Percentiles rank a stretch among this genome's conserved stretches.
Conservation (phyloP, 2,329 filamentous ascomycete genomes). For the Colletotrichum zoysiae region DNA sequence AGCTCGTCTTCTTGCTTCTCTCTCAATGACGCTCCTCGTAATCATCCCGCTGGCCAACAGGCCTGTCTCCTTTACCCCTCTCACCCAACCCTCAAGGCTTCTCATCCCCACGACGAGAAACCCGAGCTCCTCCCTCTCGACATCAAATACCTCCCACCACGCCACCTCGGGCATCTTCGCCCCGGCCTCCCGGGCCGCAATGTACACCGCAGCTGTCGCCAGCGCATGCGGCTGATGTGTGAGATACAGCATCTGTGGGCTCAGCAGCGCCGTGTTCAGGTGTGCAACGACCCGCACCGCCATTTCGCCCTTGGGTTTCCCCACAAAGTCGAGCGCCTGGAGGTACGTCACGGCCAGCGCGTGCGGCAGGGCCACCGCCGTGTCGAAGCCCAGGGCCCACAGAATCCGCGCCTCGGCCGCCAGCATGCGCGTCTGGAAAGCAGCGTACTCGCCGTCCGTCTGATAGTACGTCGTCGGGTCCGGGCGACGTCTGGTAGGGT, state of each 20-base stretch:
- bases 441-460: conserved; percentile 78
- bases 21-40: conserved; percentile 68
- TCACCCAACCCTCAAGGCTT: conserved; percentile 80
- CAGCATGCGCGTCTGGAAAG: conserved; percentile 74
- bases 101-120: conserved; percentile 89
- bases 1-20: conserved; percentile 69
- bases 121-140: conserved; percentile 92
- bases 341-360: conserved; percentile 91
- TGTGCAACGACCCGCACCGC: conserved; percentile 78
- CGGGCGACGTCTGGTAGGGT: conserved; percentile 47
- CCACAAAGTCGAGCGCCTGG: conserved; percentile 83
- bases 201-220: conserved; percentile 90
- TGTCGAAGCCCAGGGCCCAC: conserved; percentile 79
- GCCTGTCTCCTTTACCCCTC: conserved; percentile 66
- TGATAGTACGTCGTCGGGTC: conserved; percentile 74
- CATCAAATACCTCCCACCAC: conserved; percentile 99
- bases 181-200: conserved; percentile 82
- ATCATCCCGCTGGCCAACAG: conserved; percentile 65
- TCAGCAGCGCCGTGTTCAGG: conserved; percentile 88
- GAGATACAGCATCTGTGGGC: conserved; percentile 88
- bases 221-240: conserved; percentile 91
- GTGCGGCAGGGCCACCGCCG: conserved; percentile 87
- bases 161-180: conserved; percentile 84
- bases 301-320: conserved; percentile 62
- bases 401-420: conserved; percentile 83